A percentile compares a stretch with the other conserved stretches of the same genome.
phyloP scores from a whole-genome alignment of 2,329 filamentous ascomycete species.

The Tolypocladium ovalisporum region DNA sequence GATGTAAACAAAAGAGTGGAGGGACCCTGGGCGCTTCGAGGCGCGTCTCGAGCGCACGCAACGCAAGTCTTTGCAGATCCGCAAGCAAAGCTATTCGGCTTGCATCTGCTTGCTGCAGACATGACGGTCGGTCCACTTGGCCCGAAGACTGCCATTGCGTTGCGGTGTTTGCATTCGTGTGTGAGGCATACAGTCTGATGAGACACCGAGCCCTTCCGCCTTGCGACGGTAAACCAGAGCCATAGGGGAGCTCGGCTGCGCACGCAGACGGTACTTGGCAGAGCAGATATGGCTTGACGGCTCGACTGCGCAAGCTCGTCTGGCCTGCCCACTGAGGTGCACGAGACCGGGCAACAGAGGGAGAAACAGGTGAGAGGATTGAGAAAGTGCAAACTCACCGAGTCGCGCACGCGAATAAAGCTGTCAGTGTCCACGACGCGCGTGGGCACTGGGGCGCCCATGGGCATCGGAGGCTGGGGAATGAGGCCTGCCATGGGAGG shows the following conservation, averaged over 20 bases:
- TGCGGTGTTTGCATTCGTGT: background rate
- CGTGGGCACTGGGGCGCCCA: conserved; percentile 12
- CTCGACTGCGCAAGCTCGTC: background rate
- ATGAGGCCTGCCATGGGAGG: conserved; percentile 13
- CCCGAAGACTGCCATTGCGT: background rate
- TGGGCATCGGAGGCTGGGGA: conserved; percentile 5
- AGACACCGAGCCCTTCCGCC: background rate
- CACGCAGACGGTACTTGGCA: background rate
- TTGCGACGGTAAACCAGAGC: background rate
- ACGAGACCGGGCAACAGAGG: background rate
- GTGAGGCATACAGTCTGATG: background rate
- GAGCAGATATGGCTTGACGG: background rate
- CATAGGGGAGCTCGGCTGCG: background rate
- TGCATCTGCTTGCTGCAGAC: background rate
- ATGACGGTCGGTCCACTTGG: background rate
- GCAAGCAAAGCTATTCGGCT: background rate
- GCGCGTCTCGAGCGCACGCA: background rate
- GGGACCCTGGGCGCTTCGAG: background rate
- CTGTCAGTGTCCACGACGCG: conserved; percentile 56
- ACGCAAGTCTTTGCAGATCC: background rate
- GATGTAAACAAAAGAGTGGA: conserved; percentile 11
- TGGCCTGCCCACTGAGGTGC: background rate
- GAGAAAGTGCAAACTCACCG: conserved; percentile 46
- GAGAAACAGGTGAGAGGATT: conserved; percentile 2
- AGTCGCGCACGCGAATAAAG: conserved; percentile 71